A percentile compares a stretch with the other conserved stretches of the same genome.
Conservation (phyloP, 1,139 yeast species). For the Saccharomycopsis hybrid region DNA sequence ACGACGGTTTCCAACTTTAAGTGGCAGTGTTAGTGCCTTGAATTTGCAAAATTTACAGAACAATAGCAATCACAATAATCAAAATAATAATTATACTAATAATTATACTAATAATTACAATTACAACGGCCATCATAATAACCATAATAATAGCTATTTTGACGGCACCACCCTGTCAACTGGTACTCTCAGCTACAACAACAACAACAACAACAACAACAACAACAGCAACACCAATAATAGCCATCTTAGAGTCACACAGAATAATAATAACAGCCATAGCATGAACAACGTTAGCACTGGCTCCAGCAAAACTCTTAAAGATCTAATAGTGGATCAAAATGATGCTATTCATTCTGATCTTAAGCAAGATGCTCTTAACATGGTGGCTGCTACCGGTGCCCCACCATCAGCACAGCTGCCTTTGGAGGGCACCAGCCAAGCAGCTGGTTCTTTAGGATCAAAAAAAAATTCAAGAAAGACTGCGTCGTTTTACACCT, state of each 20-base stretch:
- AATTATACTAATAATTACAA: not conserved
- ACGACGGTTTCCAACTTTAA: not conserved
- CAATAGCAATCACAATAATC: too few species aligned
- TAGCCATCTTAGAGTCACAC: not conserved
- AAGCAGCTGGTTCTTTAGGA: not conserved
- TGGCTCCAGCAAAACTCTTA: not conserved
- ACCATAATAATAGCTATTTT: not conserved
- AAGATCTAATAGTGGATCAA: constrained; percentile 2
- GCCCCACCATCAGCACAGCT: too few species aligned
- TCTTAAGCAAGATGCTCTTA: not conserved
- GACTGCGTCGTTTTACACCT: constrained; percentile 13
- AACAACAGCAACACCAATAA: too few species aligned
- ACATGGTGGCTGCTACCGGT: not conserved
- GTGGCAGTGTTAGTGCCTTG: not conserved
- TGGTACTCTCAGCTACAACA: too few species aligned
- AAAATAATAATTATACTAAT: too few species aligned
- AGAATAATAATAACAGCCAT: not conserved
- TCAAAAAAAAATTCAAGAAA: not conserved
- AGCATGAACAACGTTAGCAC: not conserved
- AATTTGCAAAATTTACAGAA: too few species aligned
- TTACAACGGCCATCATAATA: not conserved
- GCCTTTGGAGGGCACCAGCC: too few species aligned
- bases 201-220: too few species aligned
- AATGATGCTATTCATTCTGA: not conserved
- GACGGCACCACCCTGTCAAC: not conserved